Base-by-base conservation (phyloP, 345 rosid genomes). In the Pelargonium nanum region DNA sequence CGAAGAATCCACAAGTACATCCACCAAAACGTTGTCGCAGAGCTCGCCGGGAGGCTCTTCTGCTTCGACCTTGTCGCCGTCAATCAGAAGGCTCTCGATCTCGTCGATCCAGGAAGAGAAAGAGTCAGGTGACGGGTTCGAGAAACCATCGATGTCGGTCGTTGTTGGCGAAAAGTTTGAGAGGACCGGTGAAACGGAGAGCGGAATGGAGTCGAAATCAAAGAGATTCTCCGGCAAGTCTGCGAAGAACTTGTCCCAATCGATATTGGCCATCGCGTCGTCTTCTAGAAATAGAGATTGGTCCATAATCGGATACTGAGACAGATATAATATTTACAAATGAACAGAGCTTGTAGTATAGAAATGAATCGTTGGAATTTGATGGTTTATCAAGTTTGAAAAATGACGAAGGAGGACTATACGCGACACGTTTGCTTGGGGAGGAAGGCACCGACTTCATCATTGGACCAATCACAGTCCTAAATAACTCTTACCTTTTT, bases 31-130 rank as follows among this genome's bases (percentile, higher is more conserved):
- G 40, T 73, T 68, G 24, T 73, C 69, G 21, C 51, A 54, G 20
- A 65, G 34, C 34, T 71, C 71, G 34, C 57, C 55, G 55, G 60
- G 57, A 26, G 74, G 34, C 24, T 61, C 78, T 17, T 5, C 19
- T 12, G 52, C 66, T n/a, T 48, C 63, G 0, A 21, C 71, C 30
- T 52, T 59, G 21, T 71, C 72, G 17, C 68, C 74, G 23, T 85
- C 87, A 1, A 87, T 84, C 68, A 87, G 44, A 16, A 68, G 24
- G 57, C 22, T 68, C 75, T 84, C 87, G 23, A 87, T 65, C 55
- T 79, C 77, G 45, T 65, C 77, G 44, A 81, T 71, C 83, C 73
- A 69, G 25, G 75, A 69, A 16, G 75, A 61, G n/a, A 52, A 26
- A 13, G 77, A 65, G 52, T 63, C 80, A 1, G 81, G 78, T 0